Evolutionary conservation across 1,284 basidiomycete species (phyloP), one percentile per base, ranked within the genome.

Genomic region (Puccinia coronata): DNA sequence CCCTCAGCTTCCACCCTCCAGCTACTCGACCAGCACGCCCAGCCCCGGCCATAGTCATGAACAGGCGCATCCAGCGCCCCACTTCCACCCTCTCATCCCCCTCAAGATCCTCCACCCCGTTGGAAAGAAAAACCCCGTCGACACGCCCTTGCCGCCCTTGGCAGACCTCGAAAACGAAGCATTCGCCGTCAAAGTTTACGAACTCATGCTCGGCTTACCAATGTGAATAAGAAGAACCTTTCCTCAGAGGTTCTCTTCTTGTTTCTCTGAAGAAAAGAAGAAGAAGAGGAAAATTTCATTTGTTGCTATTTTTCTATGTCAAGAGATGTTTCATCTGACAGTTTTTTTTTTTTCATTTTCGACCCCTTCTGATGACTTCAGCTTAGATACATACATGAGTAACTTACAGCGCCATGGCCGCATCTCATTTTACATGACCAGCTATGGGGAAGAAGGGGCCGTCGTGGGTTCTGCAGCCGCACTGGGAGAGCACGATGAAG

Each of bases 391-490:
- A 83, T 88, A 96, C 36, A 88, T 97, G 28, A 94, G 95, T 87
- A 96, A 95, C 84, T 91, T 95, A 2, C 95, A 97, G 86, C 90
- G 95, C 23, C 95, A 97, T 87, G 95, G 95, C 39, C 93, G 95
- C 85, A 95, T 96, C 84, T 93, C 93, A 6, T 97, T 97, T 87
- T 96, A 96, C 87, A 94, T 94, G 85, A 85, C 84, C 20, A 84
- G 83, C 49, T 88, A 95, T 85, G 95, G 95, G 34, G 95, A 97
- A 87, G 95, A 97, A 88, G 95, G 93, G 3, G 92, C 94, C 0
- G 91, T 97, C 57, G 91, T 96, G 34, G 95, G 95, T 9, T 92
- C 93, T 63, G 94, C 95, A 0, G 94, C 95, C 18, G 95, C 92
- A 0, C 89, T 97, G 83, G 90, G 90, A 77, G 85, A 87, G n/a